Percentiles rank a stretch among this genome's conserved stretches.
Conservation (phyloP, 2,329 filamentous ascomycete species). For the Apiospora malaysiana region DNA sequence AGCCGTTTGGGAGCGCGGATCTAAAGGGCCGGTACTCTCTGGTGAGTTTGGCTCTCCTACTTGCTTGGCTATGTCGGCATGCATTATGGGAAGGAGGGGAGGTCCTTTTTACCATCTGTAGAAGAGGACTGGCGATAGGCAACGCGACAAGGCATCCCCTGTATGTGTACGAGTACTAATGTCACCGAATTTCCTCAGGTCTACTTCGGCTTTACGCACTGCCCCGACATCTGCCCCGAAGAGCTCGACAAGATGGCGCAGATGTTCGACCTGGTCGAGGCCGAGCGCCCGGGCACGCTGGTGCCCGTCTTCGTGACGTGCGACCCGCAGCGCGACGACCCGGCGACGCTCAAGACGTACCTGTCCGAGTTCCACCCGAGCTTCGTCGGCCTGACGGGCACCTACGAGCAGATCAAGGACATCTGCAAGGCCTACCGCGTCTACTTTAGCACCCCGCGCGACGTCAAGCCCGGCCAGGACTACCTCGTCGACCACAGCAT, state of each 20-base stretch:
- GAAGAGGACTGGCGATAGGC: too few species aligned
- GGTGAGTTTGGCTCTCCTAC: conserved; percentile 52
- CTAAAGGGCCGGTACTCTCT: conserved; percentile 86
- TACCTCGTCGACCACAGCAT: conserved; percentile 99
- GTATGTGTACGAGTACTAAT: background rate
- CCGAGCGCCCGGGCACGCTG: conserved; percentile 58
- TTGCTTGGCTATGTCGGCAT: background rate
- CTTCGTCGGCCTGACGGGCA: conserved; percentile 88
- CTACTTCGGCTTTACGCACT: conserved; percentile 98
- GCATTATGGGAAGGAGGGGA: background rate
- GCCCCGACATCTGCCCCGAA: conserved; percentile 97
- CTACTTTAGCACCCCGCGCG: conserved; percentile 91
- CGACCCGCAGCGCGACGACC: conserved; percentile 90
- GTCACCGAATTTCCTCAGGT: conserved; percentile 59
- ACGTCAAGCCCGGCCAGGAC: conserved; percentile 91
- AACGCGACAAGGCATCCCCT: background rate
- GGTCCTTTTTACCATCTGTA: too few species aligned
- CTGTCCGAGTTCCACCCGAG: conserved; percentile 87
- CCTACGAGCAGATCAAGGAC: conserved; percentile 90
- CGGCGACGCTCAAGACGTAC: conserved; percentile 83
- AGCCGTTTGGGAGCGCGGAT: conserved; percentile 76
- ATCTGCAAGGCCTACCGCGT: conserved; percentile 96
- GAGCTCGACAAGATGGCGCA: conserved; percentile 99
- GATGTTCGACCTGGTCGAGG: conserved; percentile 80
- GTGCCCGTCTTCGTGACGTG: conserved; percentile 92